Base-by-base conservation (phyloP, 1,284 basidiomycete genomes). In the Cutaneotrichosporon cavernicola region DNA sequence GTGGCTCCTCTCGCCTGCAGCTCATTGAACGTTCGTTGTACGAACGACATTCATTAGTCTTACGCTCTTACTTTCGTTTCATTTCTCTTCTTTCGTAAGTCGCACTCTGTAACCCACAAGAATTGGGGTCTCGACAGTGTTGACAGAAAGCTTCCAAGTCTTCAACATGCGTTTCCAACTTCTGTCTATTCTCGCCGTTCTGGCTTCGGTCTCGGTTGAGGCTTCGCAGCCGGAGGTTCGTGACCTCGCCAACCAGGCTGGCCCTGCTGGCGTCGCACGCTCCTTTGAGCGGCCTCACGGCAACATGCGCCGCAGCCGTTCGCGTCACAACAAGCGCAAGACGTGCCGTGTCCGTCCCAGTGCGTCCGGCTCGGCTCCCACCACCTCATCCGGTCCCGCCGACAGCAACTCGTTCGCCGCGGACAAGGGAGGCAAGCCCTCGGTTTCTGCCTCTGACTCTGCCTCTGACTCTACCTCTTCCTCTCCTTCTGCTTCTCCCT, bases 81-180 rank as follows among this genome's bases (percentile, higher is more conserved):
- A 13, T 52, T 40, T 51, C 50, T 51, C 18, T 58, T 16, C 40
- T 43, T 46, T 46, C 43, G 58, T 60, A 38, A 34, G 34, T 52
- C 22, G 50, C 34, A 60, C 21, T 38, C n/a, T 30, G n/a, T 22
- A 51, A 34, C 13, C 13, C 13, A n/a, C 10, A 40, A 32, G 43
- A 16, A 32, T n/a, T 7, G 46, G 14, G 9, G 46, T 21, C 18
- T 21, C 16, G 7, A 31, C 49, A 30, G 18, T 40, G 32, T 36
- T 22, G 34, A 18, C 56, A 10, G 14, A 60, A 9, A 26, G 32
- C 43, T 40, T 43, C 34, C 22, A 40, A 32, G 5, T 30, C 26
- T 18, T 31, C 22, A 51, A 52, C 36, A 60, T 60, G 58, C 58
- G 58, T 31, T 52, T 60, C 58, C 58, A 60, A 49, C 58, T 60